Evolutionary conservation across 441 rosid genomes (phyloP).

Genomic region (Breynia disticha): DNA sequence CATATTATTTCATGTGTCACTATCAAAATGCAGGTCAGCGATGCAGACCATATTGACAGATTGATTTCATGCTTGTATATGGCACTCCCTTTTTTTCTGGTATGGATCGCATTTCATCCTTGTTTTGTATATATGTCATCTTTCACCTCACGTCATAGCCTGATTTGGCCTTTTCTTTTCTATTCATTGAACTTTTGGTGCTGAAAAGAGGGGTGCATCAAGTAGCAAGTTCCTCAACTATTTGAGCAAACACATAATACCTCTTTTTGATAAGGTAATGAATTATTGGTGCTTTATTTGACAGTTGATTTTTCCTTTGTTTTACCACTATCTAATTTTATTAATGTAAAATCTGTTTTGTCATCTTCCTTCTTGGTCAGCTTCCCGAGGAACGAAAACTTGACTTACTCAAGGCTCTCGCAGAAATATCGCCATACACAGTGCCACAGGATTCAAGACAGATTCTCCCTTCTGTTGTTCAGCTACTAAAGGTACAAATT

Average conservation of each 20-base stretch:
- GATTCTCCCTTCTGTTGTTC: constrained; percentile 78
- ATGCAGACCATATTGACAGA: constrained; percentile 87
- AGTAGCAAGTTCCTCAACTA: constrained; percentile 81
- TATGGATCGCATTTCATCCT: constrained; percentile 20
- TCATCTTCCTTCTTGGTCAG: constrained; percentile 30
- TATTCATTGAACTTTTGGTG: constrained; percentile 1
- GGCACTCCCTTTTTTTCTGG: constrained; percentile 93
- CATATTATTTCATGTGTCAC: background rate
- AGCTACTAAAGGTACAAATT: constrained; percentile 63
- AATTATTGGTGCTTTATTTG: background rate
- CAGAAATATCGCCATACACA: constrained; percentile 83
- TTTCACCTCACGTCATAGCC: background rate
- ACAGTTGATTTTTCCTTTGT: background rate
- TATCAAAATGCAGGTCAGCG: constrained; percentile 58
- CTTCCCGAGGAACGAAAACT: constrained; percentile 94
- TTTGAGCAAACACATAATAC: constrained; percentile 73
- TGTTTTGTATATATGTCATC: constrained; percentile 4
- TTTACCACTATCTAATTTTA: background rate
- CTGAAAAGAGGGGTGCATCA: constrained; percentile 71
- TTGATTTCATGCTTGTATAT: constrained; percentile 85
- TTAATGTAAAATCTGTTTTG: constrained; percentile 2
- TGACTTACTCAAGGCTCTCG: constrained; percentile 87
- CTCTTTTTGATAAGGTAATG: constrained; percentile 82
- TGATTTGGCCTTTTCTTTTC: constrained; percentile 10
- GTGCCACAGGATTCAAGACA: constrained; percentile 89